Percentiles rank a stretch among this genome's conserved stretches.
Evolutionary conservation across 2,329 filamentous ascomycete species (phyloP).

Genomic region (Trichoderma endophyticum): DNA sequence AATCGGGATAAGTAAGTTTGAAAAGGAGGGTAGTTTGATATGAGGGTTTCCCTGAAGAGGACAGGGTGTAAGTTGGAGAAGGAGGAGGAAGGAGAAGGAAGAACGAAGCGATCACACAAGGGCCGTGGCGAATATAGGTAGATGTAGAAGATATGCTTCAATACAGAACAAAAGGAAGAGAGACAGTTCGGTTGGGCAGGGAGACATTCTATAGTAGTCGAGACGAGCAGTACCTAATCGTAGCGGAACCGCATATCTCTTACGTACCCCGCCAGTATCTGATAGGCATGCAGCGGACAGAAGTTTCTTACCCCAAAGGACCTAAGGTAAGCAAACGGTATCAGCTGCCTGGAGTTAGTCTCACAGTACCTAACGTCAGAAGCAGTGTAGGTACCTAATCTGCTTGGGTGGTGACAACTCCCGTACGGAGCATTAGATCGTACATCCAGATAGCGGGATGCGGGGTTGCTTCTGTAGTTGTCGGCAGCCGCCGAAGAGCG

Average conservation of each 20-base stretch:
- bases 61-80: not conserved
- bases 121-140: not conserved
- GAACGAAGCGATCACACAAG: not conserved
- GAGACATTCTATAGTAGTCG: not conserved
- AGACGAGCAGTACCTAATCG: constrained; percentile 4
- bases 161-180: not conserved
- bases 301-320: not conserved
- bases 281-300: constrained; percentile 1
- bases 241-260: not conserved
- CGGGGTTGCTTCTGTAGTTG: not conserved
- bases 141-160: not conserved
- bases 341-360: not conserved
- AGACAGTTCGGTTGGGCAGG: not conserved
- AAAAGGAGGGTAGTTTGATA: not conserved
- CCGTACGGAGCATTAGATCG: constrained; percentile 7
- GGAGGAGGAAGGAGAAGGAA: not conserved
- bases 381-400: not conserved
- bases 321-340: not conserved
- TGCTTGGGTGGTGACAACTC: not conserved
- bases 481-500: constrained; percentile 20
- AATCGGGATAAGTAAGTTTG: not conserved
- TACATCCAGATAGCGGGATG: constrained; percentile 10
- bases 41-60: not conserved
- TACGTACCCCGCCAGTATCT: constrained; percentile 7
- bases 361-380: not conserved